Evolutionary conservation across 139 green algal genomes (phyloP).

Genomic region (Edaphochlamys debaryana): DNA sequence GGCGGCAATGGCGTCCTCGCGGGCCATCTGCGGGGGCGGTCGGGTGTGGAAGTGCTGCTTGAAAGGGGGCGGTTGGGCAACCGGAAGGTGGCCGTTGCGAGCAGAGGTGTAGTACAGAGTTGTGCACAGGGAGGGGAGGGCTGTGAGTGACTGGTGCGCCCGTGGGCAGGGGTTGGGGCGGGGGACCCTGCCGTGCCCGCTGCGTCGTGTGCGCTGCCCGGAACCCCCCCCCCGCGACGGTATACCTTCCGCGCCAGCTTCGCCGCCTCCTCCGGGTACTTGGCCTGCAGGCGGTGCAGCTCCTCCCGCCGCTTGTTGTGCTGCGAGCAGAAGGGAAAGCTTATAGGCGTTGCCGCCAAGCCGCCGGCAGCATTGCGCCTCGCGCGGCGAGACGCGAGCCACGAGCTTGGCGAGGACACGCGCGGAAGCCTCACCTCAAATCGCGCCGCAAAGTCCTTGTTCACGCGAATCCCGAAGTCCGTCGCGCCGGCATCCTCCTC

Average conservation of each 20-base stretch:
- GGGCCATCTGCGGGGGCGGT: slow-evolving; percentile 9
- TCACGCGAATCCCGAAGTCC: slow-evolving; percentile 55
- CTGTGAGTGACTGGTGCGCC: too few species aligned
- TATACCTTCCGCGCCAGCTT: slow-evolving; percentile 48
- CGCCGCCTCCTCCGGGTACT: slow-evolving; percentile 79
- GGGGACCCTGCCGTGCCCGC: too few species aligned
- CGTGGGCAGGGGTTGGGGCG: too few species aligned
- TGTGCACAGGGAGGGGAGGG: too few species aligned
- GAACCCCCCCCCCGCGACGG: background rate
- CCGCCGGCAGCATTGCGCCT: too few species aligned
- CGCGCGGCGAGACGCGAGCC: too few species aligned
- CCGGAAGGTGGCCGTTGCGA: too few species aligned
- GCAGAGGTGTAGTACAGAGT: too few species aligned
- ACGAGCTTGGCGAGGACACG: too few species aligned
- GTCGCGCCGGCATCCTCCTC: slow-evolving; percentile 19
- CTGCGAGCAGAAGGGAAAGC: slow-evolving; percentile 47
- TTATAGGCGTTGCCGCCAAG: slow-evolving; percentile 1
- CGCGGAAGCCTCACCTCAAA: slow-evolving; percentile 86
- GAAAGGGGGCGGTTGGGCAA: too few species aligned
- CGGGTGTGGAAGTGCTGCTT: too few species aligned
- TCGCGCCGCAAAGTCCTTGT: slow-evolving; percentile 74
- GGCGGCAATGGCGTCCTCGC: slow-evolving; percentile 1
- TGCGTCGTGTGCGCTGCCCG: too few species aligned
- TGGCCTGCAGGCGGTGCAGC: slow-evolving; percentile 82
- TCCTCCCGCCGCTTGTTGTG: slow-evolving; percentile 88